Conservation (phyloP, 495 filamentous ascomycete species). For the Xeromyces bisporus region DNA sequence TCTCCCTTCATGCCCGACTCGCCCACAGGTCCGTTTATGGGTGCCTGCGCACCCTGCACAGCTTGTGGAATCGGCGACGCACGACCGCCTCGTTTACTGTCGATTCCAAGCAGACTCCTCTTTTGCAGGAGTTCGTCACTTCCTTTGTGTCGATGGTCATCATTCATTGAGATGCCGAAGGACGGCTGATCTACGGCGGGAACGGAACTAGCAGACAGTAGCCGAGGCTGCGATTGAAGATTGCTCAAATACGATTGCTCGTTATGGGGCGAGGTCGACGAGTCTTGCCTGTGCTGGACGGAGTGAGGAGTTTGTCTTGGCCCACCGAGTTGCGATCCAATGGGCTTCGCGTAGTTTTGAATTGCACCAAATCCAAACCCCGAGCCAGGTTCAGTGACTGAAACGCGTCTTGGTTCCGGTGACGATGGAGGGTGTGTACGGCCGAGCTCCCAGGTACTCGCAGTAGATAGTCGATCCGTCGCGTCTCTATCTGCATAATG, state of each 20-base stretch:
- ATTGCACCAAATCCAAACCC: constrained; percentile 30
- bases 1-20: constrained; percentile 83
- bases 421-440: constrained; percentile 26
- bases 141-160: constrained; percentile 33
- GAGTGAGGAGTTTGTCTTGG: constrained; percentile 16
- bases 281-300: constrained; percentile 19
- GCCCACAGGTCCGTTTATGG: constrained; percentile 51
- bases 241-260: constrained; percentile 21
- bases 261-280: constrained; percentile 19
- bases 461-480: constrained; percentile 12
- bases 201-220: constrained; percentile 9
- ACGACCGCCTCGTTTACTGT: constrained; percentile 31
- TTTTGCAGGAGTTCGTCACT: constrained; percentile 38
- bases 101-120: constrained; percentile 27
- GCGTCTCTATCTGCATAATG: constrained; percentile 21
- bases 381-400: constrained; percentile 14
- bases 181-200: constrained; percentile 12
- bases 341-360: constrained; percentile 31
- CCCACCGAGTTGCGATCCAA: constrained; percentile 26
- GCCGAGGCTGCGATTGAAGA: constrained; percentile 16
- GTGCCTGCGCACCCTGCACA: constrained; percentile 77
- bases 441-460: constrained; percentile 22
- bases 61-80: constrained; percentile 79
- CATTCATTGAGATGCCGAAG: constrained; percentile 13
- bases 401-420: constrained; percentile 24